A percentile compares a stretch with the other conserved stretches of the same genome.
phyloP scores from a whole-genome alignment of 2,329 filamentous ascomycete species.

The Acephala macrosclerotiorum region DNA sequence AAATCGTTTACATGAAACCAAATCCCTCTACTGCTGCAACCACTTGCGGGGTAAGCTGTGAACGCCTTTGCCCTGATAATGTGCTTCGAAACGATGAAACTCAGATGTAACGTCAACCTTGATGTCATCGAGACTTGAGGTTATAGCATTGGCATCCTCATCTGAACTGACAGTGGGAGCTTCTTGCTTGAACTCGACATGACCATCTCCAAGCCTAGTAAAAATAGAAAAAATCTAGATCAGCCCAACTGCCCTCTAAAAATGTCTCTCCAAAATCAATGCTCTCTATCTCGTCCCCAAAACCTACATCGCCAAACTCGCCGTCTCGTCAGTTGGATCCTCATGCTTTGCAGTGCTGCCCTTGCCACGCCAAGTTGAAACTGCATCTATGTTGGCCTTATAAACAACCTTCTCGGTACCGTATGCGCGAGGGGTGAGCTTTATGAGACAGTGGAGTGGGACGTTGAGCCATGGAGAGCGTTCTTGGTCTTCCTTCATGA shows the following conservation, averaged over 20 bases:
- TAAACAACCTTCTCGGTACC: slow-evolving; percentile 89
- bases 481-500: slow-evolving; percentile 95
- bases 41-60: too few relatives aligned
- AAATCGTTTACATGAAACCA: neutral
- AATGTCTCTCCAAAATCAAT: neutral
- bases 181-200: neutral
- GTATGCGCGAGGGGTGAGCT: slow-evolving; percentile 93
- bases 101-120: neutral
- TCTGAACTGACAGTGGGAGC: neutral
- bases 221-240: slow-evolving; percentile 1
- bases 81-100: neutral
- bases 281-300: neutral
- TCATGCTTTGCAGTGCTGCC: slow-evolving; percentile 92
- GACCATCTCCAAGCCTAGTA: neutral
- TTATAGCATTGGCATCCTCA: neutral
- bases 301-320: slow-evolving; percentile 27
- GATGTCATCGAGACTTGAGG: neutral
- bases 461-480: slow-evolving; percentile 99
- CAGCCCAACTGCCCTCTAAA: neutral
- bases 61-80: neutral
- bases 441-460: slow-evolving; percentile 94
- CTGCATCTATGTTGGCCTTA: slow-evolving; percentile 90
- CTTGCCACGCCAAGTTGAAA: slow-evolving; percentile 95
- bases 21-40: neutral
- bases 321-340: slow-evolving; percentile 40